Evolutionary conservation across 1,284 basidiomycete species (phyloP), one percentile per base, ranked within the genome.

Genomic region (Ceratobasidium sp.): DNA sequence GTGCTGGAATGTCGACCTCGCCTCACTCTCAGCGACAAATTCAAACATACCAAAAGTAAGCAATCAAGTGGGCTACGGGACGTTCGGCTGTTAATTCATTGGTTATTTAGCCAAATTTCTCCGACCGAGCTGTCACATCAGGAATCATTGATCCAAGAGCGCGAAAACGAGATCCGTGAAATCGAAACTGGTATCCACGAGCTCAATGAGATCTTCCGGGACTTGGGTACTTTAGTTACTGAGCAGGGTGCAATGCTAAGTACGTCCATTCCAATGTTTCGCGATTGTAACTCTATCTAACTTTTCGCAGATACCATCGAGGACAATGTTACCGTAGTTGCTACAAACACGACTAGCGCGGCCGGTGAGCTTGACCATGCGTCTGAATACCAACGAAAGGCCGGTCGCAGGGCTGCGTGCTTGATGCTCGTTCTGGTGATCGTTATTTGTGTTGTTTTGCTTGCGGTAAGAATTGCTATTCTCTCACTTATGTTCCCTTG

Each of bases 121-220:
- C 92, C 94, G 0, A 92, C 95, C 78, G 97, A 99, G 82, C 88
- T 99, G 33, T 96, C 96, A 47, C 97, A 97, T 82, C 98, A 99
- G 82, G 97, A 99, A 80, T 94, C 95, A 14, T 85, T 99, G 47
- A 98, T 99, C 76, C 93, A 94, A 75, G 97, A 99, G 82, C 93
- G 98, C 22, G 97, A 99, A 82, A 87, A 87, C 0, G 97, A 99
- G 81, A 99, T 99, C 75, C 90, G 93, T 56, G 97, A 99, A 81
- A 99, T 99, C 76, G 98, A 99, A 84, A 92, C 90, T 0, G 97
- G 98, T 6, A 98, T 99, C 71, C 96, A 98, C 80, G 97, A 99
- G 82, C 85, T 99, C 59, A 92, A 96, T 63, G 96, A 98, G 83
- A 99, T 99, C 80, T 99, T 99, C 87, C 89, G 95, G 53, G 97